Conservation (phyloP, 2,329 filamentous ascomycete species). For the Pestalotiopsis sp. region DNA sequence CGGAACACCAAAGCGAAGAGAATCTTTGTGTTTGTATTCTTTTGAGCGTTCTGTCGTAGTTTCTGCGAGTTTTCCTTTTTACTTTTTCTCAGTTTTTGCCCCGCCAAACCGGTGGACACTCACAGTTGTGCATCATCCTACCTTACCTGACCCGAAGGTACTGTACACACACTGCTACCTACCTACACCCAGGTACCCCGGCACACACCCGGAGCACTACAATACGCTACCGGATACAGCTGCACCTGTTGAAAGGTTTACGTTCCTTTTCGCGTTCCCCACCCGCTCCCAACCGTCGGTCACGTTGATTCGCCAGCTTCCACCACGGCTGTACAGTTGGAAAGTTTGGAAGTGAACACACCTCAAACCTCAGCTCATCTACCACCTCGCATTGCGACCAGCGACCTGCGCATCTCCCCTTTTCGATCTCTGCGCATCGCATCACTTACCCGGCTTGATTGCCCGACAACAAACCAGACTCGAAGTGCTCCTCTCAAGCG, state of each 20-base stretch:
- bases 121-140: neutral
- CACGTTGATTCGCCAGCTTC: slow-evolving; percentile 6
- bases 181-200: no score
- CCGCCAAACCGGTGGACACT: neutral
- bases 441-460: slow-evolving; percentile 10
- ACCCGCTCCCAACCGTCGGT: neutral
- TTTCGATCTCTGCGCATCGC: neutral
- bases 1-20: neutral
- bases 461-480: slow-evolving; percentile 6
- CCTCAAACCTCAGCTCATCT: slow-evolving; percentile 6
- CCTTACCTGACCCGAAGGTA: neutral
- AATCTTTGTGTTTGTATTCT: neutral
- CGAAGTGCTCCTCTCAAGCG: slow-evolving; percentile 17
- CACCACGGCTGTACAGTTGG: neutral
- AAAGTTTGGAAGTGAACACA: slow-evolving; percentile 12
- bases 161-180: neutral
- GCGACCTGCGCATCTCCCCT: slow-evolving; percentile 1
- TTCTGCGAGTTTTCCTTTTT: neutral
- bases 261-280: slow-evolving; percentile 7
- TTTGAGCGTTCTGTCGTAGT: neutral
- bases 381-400: neutral
- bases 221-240: neutral
- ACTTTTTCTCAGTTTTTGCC: neutral
- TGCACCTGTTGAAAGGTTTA: neutral
- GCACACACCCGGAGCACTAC: neutral